Evolutionary conservation across 208 protist species (phyloP).

Genomic region (Leishmania tropica): DNA sequence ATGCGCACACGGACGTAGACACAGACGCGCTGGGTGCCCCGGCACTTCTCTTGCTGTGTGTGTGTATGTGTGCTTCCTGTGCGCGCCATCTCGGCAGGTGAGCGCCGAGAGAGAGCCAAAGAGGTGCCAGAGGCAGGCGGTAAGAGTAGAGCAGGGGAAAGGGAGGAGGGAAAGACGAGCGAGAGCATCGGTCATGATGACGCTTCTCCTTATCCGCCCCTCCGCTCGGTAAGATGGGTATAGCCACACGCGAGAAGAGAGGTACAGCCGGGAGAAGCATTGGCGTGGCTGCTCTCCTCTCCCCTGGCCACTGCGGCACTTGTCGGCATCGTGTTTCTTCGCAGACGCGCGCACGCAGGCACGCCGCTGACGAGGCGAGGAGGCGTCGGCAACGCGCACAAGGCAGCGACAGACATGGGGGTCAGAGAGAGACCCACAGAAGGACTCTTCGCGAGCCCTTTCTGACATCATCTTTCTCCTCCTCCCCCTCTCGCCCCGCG

Average conservation of each 20-base stretch:
- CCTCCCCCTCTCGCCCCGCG: neutral
- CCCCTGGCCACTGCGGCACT: neutral
- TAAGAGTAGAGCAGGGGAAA: neutral
- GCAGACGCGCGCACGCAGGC: neutral
- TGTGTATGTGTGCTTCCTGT: neutral
- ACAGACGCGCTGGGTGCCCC: neutral
- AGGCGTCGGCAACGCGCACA: neutral
- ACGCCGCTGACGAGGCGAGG: neutral
- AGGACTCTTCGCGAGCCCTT: neutral
- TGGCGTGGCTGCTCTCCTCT: neutral
- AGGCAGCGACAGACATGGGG: neutral
- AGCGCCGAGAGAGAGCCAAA: neutral
- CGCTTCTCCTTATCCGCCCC: neutral
- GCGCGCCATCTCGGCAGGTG: neutral
- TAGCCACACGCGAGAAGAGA: neutral
- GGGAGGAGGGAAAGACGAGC: neutral
- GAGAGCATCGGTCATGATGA: neutral
- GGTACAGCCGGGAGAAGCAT: neutral
- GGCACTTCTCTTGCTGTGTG: neutral
- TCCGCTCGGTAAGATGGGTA: neutral
- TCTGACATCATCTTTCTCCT: neutral
- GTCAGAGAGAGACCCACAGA: neutral
- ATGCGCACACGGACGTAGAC: neutral
- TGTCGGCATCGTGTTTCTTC: neutral
- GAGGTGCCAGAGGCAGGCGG: neutral